Base-by-base conservation (phyloP, 768 basidiomycete species). In the Pleurotus citrinopileatus region DNA sequence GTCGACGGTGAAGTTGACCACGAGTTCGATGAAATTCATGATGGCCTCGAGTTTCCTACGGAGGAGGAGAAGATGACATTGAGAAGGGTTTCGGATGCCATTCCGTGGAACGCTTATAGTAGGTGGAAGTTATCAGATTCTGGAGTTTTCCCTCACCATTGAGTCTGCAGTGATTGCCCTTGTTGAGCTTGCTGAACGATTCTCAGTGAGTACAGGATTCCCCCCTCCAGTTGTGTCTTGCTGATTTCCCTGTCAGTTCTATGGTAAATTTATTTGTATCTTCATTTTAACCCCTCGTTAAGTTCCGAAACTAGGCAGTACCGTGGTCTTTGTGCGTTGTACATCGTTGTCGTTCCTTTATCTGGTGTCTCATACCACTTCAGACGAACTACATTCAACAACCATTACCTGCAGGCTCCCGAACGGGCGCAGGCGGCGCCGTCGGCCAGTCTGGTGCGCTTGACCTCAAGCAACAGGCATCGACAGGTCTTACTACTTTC, bases 381-480 rank as follows among this genome's bases (percentile, higher is more conserved):
- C 59, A 86, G 84, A 82, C 82, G 32, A 91, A 91, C 67, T 91
- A 83, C 68, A 84, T 91, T 36, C 89, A 91, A 64, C 80, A 82
- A 55, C 78, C 78, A 0, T 79, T 91, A 5, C 89, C 89, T 2
- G 55, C 62, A 0, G 83, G 82, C 42, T 89, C 87, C 0, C 75
- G 63, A 40, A 89, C 87, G 0, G 89, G 89, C 17, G 80, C 86
- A 0, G 80, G 78, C 9, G 77, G 80, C 4, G 43, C 65, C 0
- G 51, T 64, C 42, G 82, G 80, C 2, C 83, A 85, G 59, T 78
- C 87, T 3, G 88, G 89, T 56, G 89, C 89, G 0, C 76, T 90
- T 6, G 81, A 77, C 10, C 66, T 74, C 46, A 86, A 85, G 1
- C 87, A 92, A 63, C 84, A 78, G 34, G 81, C 87, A 13, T 81